Evolutionary conservation across 179 eudicot species (phyloP), one percentile per base, ranked within the genome.

Genomic region (Heliamphora pulchella): DNA sequence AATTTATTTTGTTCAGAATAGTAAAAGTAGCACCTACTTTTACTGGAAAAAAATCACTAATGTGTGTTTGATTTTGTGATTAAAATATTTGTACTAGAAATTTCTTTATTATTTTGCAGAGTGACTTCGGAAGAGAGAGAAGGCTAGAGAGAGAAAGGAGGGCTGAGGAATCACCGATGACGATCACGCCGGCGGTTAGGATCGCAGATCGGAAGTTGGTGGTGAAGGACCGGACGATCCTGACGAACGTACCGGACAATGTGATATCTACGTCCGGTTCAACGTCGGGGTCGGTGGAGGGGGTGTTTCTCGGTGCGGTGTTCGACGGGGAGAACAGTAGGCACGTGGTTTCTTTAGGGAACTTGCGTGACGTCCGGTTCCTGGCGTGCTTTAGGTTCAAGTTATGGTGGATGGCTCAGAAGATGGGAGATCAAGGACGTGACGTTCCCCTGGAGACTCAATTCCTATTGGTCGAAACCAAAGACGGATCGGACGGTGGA

Each of bases 381-480:
- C 20, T 95, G 85, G 91, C 97, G 20, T 89, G 91, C 69, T 95
- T 95, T 69, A 76, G 99, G 80, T 96, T 94, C 84, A 94, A 92
- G 86, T 76, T 96, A 11, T 94, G 99, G 99, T 96, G 99, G 99
- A 92, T 96, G 98, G 87, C 98, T 20, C 99, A 96, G 85, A 89
- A 79, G 76, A 96, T 96, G 98, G 99, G 99, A 0, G 86, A 85
- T 78, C 76, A 82, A 22, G 98, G 96, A 2, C 64, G 89, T 5
- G 94, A 94, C 18, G 87, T 96, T 48, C 99, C 99, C 2, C 39
- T 94, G 11, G 99, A 96, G 83, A 96, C 99, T n/a, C 99, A 96
- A 65, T 96, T 94, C 86, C 69, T 96, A 74, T 85, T 96, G 86
- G 82, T 96, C 1, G 97, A 96, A 80, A 87, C 85, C 61, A 90